Conservation (phyloP, 2,329 filamentous ascomycete species). For the Aspergillus sergii region DNA sequence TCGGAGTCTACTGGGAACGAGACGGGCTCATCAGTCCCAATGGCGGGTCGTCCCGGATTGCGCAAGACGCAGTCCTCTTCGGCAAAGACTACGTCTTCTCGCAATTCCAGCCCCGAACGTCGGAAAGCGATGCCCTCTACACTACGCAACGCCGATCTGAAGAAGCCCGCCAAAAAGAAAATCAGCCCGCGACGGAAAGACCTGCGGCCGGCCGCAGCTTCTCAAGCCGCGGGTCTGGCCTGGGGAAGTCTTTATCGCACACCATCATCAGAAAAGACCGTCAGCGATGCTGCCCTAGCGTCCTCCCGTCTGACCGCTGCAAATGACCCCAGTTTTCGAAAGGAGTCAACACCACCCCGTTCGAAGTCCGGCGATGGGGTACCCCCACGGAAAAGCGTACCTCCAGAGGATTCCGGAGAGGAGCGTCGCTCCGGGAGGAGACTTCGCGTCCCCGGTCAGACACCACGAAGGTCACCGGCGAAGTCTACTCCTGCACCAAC, state of each 20-base stretch:
- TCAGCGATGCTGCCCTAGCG: slow-evolving; percentile 31
- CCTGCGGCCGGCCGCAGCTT: slow-evolving; percentile 59
- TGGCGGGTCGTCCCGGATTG: slow-evolving; percentile 23
- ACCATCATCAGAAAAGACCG: slow-evolving; percentile 28
- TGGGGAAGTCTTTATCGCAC: slow-evolving; percentile 50
- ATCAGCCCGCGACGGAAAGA: slow-evolving; percentile 39
- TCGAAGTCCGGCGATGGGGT: slow-evolving; percentile 28
- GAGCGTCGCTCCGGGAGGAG: slow-evolving; percentile 15
- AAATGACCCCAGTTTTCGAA: slow-evolving; percentile 29
- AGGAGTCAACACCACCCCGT: slow-evolving; percentile 24
- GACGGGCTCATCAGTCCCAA: not conserved
- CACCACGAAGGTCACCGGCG: slow-evolving; percentile 12
- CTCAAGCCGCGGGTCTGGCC: slow-evolving; percentile 65
- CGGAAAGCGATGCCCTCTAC: slow-evolving; percentile 61
- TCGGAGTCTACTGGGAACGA: slow-evolving; percentile 24
- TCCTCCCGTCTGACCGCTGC: slow-evolving; percentile 33
- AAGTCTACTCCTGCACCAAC: slow-evolving; percentile 15
- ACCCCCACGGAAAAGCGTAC: slow-evolving; percentile 11
- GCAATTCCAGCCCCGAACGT: slow-evolving; percentile 65
- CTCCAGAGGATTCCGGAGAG: slow-evolving; percentile 10
- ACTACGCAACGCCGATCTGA: slow-evolving; percentile 51
- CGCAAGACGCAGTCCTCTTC: slow-evolving; percentile 33
- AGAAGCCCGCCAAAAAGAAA: slow-evolving; percentile 51
- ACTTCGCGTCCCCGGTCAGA: slow-evolving; percentile 8
- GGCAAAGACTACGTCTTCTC: slow-evolving; percentile 47